Evolutionary conservation across 2,329 filamentous ascomycete species (phyloP).

Genomic region (Daldinia sp.): DNA sequence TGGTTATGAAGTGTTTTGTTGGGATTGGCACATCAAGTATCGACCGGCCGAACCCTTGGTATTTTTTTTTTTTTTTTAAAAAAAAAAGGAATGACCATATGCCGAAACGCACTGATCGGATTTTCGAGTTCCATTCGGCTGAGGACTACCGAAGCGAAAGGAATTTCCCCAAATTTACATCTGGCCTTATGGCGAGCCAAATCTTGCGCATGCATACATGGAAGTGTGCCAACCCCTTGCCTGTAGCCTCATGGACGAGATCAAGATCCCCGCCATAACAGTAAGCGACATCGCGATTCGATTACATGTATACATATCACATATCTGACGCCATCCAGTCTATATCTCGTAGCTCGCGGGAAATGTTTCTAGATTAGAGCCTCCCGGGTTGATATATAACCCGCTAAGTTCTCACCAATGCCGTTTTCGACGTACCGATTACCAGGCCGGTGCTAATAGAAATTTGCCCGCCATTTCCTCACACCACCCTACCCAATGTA

Average conservation of each 20-base stretch:
- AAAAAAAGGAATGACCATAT: not conserved
- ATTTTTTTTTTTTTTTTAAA: slow-evolving; percentile 3
- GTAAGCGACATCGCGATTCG: slow-evolving; percentile 27
- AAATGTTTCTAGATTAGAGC: slow-evolving; percentile 3
- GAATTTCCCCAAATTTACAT: slow-evolving; percentile 34
- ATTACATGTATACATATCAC: slow-evolving; percentile 7
- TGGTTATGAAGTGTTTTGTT: slow-evolving; percentile 24
- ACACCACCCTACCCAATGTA: slow-evolving; percentile 11
- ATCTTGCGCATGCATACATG: slow-evolving; percentile 35
- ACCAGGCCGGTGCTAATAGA: slow-evolving; percentile 9
- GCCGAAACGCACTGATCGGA: slow-evolving; percentile 7
- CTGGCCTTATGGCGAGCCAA: slow-evolving; percentile 28
- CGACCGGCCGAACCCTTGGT: slow-evolving; percentile 11
- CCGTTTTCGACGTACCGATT: slow-evolving; percentile 7
- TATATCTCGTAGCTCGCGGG: not conserved
- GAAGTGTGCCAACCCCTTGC: slow-evolving; percentile 24
- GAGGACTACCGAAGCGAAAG: slow-evolving; percentile 29
- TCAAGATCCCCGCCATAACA: slow-evolving; percentile 31
- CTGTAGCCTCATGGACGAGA: slow-evolving; percentile 36
- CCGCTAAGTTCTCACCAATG: not conserved
- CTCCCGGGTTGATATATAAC: not conserved
- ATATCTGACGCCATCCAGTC: slow-evolving; percentile 5
- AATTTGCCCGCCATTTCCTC: slow-evolving; percentile 1
- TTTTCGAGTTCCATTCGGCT: slow-evolving; percentile 32
- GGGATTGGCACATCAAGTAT: slow-evolving; percentile 25